phyloP scores from a whole-genome alignment of 768 basidiomycete genomes.

The Suillus hirtellus region DNA sequence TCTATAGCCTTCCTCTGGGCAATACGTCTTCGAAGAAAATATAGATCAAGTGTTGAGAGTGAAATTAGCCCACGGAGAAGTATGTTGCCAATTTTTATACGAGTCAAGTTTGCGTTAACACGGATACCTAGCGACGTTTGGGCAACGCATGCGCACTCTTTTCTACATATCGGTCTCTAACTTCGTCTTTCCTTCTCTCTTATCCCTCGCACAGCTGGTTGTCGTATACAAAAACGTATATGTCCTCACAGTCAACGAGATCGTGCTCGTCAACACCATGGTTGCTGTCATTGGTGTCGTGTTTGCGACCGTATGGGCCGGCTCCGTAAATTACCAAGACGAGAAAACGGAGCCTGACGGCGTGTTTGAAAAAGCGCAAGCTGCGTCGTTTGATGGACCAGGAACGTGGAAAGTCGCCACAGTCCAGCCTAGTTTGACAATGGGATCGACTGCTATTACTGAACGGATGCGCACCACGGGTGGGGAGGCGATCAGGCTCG shows the following conservation, averaged over 20 bases:
- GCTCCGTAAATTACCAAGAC: constrained; percentile 8
- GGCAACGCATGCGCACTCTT: constrained; percentile 29
- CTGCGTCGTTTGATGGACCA: background rate
- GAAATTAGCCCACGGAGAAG: background rate
- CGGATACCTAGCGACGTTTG: constrained; percentile 7
- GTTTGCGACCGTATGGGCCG: constrained; percentile 38
- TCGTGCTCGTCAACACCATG: constrained; percentile 28
- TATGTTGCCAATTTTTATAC: background rate
- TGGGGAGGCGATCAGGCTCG: background rate
- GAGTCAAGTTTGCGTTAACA: background rate
- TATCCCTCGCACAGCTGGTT: constrained; percentile 35
- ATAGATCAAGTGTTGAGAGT: constrained; percentile 7
- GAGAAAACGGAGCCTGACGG: background rate
- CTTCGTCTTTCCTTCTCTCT: constrained; percentile 40
- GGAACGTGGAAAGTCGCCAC: constrained; percentile 4
- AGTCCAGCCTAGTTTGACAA: background rate
- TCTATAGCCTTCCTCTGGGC: constrained; percentile 2
- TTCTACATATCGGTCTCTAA: constrained; percentile 39
- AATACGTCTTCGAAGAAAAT: constrained; percentile 2
- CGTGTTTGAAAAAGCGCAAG: background rate
- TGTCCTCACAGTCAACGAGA: constrained; percentile 7
- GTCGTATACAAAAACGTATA: constrained; percentile 6
- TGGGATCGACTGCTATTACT: background rate
- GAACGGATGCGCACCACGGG: background rate
- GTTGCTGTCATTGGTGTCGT: constrained; percentile 38